Evolutionary conservation across 805 yeast genomes (phyloP).

Genomic region (Candida germanica): DNA sequence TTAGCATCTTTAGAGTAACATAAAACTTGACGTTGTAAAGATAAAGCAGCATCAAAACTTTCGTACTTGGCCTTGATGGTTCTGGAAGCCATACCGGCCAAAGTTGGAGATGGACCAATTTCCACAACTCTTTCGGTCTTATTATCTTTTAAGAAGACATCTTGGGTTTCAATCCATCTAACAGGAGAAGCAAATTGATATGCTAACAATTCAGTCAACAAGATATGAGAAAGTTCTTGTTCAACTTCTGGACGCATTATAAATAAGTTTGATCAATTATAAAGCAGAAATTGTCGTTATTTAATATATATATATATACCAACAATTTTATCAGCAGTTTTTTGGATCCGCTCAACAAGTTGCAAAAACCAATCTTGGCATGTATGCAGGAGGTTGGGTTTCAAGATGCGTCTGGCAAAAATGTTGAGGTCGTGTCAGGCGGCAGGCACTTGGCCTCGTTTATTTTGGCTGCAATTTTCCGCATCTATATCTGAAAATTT

Average conservation of each 20-base stretch:
- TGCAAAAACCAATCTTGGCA: slow-evolving; percentile 1
- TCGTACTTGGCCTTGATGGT: slow-evolving; percentile 94
- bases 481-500: too few relatives aligned
- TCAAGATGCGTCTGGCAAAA: neutral
- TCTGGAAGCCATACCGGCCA: slow-evolving; percentile 98
- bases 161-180: slow-evolving; percentile 99
- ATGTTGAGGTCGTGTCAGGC: neutral
- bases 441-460: too few relatives aligned
- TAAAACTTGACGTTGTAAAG: slow-evolving; percentile 88
- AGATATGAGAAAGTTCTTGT: slow-evolving; percentile 94
- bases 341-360: slow-evolving; percentile 1
- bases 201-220: slow-evolving; percentile 93
- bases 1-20: slow-evolving; percentile 95
- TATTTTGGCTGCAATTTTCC: too few relatives aligned
- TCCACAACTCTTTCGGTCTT: slow-evolving; percentile 97
- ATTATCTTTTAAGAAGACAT: slow-evolving; percentile 89
- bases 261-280: neutral
- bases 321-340: slow-evolving; percentile 2
- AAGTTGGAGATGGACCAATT: slow-evolving; percentile 97
- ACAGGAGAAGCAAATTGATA: slow-evolving; percentile 99
- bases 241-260: slow-evolving; percentile 89
- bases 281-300: neutral
- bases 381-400: slow-evolving; percentile 6
- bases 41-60: slow-evolving; percentile 95
- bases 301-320: slow-evolving; percentile 5